phyloP scores from a whole-genome alignment of 495 filamentous ascomycete genomes.

The Aspergillus haitiensis region DNA sequence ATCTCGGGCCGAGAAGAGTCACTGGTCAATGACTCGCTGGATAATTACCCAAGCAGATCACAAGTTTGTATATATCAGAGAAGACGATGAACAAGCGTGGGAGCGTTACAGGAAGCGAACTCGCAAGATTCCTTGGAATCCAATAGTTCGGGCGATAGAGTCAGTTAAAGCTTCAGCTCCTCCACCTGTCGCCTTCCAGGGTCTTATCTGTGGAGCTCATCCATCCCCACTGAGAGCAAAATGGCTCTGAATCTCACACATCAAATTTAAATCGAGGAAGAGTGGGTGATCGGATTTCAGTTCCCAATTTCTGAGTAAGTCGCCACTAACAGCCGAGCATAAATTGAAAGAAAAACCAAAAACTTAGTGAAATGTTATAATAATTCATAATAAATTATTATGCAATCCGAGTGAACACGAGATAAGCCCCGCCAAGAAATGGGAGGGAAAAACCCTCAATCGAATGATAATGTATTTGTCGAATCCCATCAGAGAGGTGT shows the following conservation, averaged over 20 bases:
- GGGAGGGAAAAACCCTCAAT: too few relatives aligned
- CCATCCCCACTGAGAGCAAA: conserved; percentile 9
- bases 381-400: too few relatives aligned
- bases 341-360: too few relatives aligned
- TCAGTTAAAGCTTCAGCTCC: conserved; percentile 3
- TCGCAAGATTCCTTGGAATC: neutral
- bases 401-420: too few relatives aligned
- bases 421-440: too few relatives aligned
- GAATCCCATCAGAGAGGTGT: too few relatives aligned
- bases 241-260: conserved; percentile 13
- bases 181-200: conserved; percentile 16
- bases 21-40: neutral
- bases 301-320: too few relatives aligned
- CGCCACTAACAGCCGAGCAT: too few relatives aligned
- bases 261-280: conserved; percentile 5
- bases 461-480: too few relatives aligned
- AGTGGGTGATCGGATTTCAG: conserved; percentile 7
- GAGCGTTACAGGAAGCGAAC: conserved; percentile 2
- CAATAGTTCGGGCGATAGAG: conserved; percentile 19
- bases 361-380: too few relatives aligned
- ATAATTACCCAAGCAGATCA: conserved; percentile 6
- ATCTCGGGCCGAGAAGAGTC: neutral
- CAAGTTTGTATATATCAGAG: neutral
- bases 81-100: too few relatives aligned
- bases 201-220: conserved; percentile 30